Conservation (phyloP, 2,329 filamentous ascomycete species). For the Penicillium sp. region DNA sequence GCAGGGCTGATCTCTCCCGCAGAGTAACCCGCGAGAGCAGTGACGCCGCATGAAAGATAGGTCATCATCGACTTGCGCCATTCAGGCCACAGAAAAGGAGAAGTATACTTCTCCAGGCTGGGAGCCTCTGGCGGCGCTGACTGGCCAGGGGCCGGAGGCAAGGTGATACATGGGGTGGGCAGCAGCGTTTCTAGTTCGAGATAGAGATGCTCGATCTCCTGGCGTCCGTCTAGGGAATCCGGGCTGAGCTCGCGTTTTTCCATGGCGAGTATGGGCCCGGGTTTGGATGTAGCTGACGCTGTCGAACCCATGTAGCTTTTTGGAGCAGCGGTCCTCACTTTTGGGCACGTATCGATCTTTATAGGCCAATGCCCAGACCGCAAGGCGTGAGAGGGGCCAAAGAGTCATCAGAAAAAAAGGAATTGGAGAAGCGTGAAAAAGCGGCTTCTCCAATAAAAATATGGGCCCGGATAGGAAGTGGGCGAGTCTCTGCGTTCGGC, state of each 20-base stretch:
- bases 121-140: constrained; percentile 57
- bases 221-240: constrained; percentile 13
- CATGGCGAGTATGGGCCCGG: constrained; percentile 12
- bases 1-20: constrained; percentile 78
- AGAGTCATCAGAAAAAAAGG: constrained; percentile 6
- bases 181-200: constrained; percentile 61
- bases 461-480: background rate
- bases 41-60: constrained; percentile 71
- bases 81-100: constrained; percentile 71
- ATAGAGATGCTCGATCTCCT: constrained; percentile 56
- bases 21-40: constrained; percentile 72
- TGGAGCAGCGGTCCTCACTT: too few species aligned
- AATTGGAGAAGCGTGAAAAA: constrained; percentile 17
- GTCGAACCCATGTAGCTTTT: background rate
- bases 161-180: constrained; percentile 43
- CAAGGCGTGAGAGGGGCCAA: constrained; percentile 4
- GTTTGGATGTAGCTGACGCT: constrained; percentile 1
- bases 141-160: constrained; percentile 29
- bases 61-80: constrained; percentile 69
- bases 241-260: constrained; percentile 12
- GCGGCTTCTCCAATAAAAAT: constrained; percentile 10
- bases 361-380: constrained; percentile 1
- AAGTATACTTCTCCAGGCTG: constrained; percentile 63
- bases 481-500: too few species aligned
- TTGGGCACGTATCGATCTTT: constrained; percentile 1